Evolutionary conservation across 2,329 filamentous ascomycete species (phyloP).

Genomic region (Aspergillus novofumigatus): DNA sequence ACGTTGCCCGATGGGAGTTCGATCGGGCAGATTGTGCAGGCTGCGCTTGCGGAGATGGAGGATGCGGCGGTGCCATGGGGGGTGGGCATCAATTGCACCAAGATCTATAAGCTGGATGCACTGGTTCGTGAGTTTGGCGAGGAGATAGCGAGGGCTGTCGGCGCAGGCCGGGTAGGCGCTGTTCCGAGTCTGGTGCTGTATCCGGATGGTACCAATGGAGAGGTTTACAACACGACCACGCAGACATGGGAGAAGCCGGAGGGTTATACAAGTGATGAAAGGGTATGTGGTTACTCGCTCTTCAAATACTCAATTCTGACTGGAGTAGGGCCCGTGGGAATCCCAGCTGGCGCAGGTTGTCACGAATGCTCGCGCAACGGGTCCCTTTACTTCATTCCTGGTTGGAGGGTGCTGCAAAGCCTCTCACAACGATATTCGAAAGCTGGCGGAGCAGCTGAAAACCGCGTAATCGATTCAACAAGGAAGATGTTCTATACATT

Average conservation of each 20-base stretch:
- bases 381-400: constrained; percentile 29
- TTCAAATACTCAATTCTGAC: constrained; percentile 9
- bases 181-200: constrained; percentile 58
- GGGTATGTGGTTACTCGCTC: constrained; percentile 6
- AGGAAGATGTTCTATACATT: constrained; percentile 5
- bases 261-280: constrained; percentile 14
- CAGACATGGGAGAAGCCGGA: constrained; percentile 52
- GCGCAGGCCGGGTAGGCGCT: neutral
- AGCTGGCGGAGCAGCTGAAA: constrained; percentile 22
- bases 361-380: constrained; percentile 23
- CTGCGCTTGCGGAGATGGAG: constrained; percentile 28
- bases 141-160: constrained; percentile 15
- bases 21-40: constrained; percentile 41
- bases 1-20: constrained; percentile 54
- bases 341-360: constrained; percentile 33
- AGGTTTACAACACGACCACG: constrained; percentile 62
- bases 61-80: constrained; percentile 49
- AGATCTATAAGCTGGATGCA: constrained; percentile 28
- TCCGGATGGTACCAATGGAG: constrained; percentile 65
- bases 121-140: constrained; percentile 36
- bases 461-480: neutral
- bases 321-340: constrained; percentile 32
- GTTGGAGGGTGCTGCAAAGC: constrained; percentile 48
- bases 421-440: constrained; percentile 33
- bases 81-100: constrained; percentile 64